Conservation (phyloP, 2,329 filamentous ascomycete genomes). For the Capronia epimyces region DNA sequence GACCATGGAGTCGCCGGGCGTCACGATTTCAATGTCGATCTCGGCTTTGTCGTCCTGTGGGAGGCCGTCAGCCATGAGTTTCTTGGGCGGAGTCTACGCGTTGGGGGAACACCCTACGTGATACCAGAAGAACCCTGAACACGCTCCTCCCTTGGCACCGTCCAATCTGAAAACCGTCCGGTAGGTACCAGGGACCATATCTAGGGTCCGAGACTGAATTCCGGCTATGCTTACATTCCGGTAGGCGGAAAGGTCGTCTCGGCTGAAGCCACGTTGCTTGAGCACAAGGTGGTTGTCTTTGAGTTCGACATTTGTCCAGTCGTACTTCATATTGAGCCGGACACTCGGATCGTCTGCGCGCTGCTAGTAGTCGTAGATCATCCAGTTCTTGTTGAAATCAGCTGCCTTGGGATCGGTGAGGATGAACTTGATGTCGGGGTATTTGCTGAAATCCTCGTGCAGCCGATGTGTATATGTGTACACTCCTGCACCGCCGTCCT, state of each 20-base stretch:
- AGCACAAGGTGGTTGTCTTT: slow-evolving; percentile 28
- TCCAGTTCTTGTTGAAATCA: slow-evolving; percentile 29
- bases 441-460: slow-evolving; percentile 28
- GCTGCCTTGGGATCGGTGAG: slow-evolving; percentile 17
- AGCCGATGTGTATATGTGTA: slow-evolving; percentile 31
- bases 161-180: slow-evolving; percentile 29
- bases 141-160: slow-evolving; percentile 30
- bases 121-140: slow-evolving; percentile 33
- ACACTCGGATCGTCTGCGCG: slow-evolving; percentile 26
- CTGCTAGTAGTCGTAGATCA: slow-evolving; percentile 30
- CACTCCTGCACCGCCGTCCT: slow-evolving; percentile 19
- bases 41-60: slow-evolving; percentile 30
- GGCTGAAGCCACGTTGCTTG: slow-evolving; percentile 28
- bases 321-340: slow-evolving; percentile 28
- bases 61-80: background rate
- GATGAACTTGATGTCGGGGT: slow-evolving; percentile 22
- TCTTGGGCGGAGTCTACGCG: background rate
- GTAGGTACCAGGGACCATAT: slow-evolving; percentile 31
- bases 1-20: slow-evolving; percentile 27
- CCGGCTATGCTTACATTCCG: slow-evolving; percentile 30
- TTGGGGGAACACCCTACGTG: slow-evolving; percentile 20
- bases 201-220: slow-evolving; percentile 25
- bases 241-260: slow-evolving; percentile 17
- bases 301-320: slow-evolving; percentile 30
- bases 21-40: slow-evolving; percentile 32